Conservation (phyloP, 345 rosid species). For the Fremontodendron californicum region DNA sequence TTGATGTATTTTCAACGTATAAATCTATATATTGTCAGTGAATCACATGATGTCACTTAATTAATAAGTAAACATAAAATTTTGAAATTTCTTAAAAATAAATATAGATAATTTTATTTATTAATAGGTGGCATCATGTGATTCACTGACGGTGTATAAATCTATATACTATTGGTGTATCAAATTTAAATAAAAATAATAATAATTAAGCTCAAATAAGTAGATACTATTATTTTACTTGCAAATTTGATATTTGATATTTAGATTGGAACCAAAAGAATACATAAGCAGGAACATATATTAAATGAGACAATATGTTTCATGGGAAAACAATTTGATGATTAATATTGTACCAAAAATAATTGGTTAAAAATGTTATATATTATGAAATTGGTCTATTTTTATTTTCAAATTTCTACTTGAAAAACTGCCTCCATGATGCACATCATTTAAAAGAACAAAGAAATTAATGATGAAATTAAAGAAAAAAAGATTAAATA, state of each 20-base stretch:
- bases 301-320: slow-evolving; percentile 5
- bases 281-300: not conserved
- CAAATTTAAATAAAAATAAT: no score
- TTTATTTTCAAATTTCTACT: not conserved
- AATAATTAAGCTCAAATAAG: slow-evolving; percentile 7
- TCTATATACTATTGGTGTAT: no score
- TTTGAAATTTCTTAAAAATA: no score
- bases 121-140: no score
- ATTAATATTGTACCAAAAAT: not conserved
- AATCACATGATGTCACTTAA: no score
- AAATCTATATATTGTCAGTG: no score
- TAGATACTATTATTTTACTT: slow-evolving; percentile 2
- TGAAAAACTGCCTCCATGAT: not conserved
- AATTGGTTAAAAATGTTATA: not conserved
- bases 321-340: not conserved
- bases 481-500: not conserved
- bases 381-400: not conserved
- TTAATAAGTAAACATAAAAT: no score
- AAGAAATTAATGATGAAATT: not conserved
- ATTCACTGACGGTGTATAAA: no score
- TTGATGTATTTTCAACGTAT: no score
- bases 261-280: slow-evolving; percentile 6
- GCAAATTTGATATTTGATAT: not conserved
- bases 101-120: no score
- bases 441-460: no score